A percentile compares a stretch with the other conserved stretches of the same genome.
These are phyloP conservation scores for Balakata baccata DNA, from an alignment of 345 rosid species.

Conservation along the genomic window DNA sequence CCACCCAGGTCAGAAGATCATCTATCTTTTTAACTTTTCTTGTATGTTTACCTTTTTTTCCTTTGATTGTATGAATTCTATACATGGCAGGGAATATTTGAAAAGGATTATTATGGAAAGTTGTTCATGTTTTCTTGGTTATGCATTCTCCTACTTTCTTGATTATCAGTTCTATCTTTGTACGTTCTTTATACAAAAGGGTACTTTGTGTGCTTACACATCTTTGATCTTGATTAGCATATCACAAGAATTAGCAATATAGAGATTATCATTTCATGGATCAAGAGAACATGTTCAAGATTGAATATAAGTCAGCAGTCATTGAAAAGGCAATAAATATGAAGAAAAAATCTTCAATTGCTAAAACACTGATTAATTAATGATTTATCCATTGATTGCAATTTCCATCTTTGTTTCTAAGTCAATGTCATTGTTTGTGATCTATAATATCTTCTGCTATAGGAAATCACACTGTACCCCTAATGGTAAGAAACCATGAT, in stretches of 20 bases:
- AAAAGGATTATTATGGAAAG: background rate
- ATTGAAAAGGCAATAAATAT: background rate
- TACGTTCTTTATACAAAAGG: background rate
- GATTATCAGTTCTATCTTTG: background rate
- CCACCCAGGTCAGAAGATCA: conserved; percentile 37
- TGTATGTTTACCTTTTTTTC: conserved; percentile 1
- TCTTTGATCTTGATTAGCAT: background rate
- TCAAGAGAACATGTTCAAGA: background rate
- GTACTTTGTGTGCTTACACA: background rate
- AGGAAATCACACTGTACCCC: background rate
- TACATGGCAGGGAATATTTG: background rate
- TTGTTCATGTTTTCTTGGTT: background rate
- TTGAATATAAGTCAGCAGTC: background rate
- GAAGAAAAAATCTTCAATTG: too few relatives aligned
- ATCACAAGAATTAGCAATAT: background rate
- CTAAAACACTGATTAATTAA: too few relatives aligned
- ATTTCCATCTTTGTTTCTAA: background rate
- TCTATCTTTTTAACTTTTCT: background rate
- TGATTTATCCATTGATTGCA: too few relatives aligned
- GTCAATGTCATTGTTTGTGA: background rate
- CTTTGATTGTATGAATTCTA: conserved; percentile 20
- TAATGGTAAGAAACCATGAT: background rate
- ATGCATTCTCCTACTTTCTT: background rate
- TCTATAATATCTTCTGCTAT: background rate
- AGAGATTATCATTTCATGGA: background rate